Evolutionary conservation across 768 basidiomycete genomes (phyloP), one percentile per base, ranked within the genome.

Genomic region (Lentinula boryana): DNA sequence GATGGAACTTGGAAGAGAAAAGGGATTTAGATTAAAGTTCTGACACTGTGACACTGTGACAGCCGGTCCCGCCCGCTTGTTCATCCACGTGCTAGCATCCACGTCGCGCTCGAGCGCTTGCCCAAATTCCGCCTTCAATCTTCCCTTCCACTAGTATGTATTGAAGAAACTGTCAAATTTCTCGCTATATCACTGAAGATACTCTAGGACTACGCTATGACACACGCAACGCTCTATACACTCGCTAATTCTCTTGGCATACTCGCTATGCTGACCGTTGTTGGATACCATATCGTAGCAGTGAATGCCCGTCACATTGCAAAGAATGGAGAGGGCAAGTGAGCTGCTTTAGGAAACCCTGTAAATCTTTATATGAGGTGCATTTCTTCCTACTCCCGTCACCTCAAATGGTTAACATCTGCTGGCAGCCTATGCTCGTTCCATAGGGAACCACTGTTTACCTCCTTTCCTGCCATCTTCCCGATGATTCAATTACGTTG

Each of bases 261-360:
- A 40, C 77, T 91, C 56, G 91, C 95, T 32, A 93, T 98, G 88
- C 68, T 93, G 65, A 86, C 90, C 5, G 88, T 95, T 59, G 87
- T 98, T 58, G 83, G 85, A 51, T 97, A 95, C 74, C 95, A 98
- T 76, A 84, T 96, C 67, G 77, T 98, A 55, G 88, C 91, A 36
- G 92, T 96, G 63, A 95, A 95, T 67, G 84, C 85, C 4, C 32
- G 43, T 33, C 41, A 58, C 27, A 48, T 63, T 33, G 35, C 58
- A 21, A 60, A 52, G 49, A 55, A 59, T 32, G 57, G 62, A 18
- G 49, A 60, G 23, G 33, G 13, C 18, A 58, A 27, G 18, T 58
- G 41, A 44, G 2, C 23, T 4, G 18, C 4, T 4, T 9, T 23
- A 12, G 9, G 9, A 52, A 36, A 9, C 10, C 10, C 51, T 33